Percentiles rank a stretch among this genome's conserved stretches.
phyloP scores from a whole-genome alignment of 176 grass and related monocot species.

The Guadua angustifolia region DNA sequence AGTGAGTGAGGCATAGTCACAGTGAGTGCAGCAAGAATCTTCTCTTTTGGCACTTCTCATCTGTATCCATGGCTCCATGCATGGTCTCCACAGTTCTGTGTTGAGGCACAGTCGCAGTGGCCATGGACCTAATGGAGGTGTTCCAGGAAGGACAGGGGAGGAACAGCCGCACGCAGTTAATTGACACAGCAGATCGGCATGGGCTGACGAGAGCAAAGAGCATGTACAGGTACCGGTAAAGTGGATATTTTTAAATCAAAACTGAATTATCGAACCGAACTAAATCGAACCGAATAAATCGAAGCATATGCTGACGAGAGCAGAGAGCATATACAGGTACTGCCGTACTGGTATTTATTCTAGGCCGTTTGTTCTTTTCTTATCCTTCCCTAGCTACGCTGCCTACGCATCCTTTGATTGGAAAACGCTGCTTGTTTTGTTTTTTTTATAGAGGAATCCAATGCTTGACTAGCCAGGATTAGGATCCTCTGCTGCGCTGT shows the following conservation, averaged over 20 bases:
- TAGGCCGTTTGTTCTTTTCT: conserved; percentile 35
- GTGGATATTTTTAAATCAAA: too few species aligned
- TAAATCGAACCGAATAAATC: too few species aligned
- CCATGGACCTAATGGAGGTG: background rate
- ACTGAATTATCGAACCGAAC: too few species aligned
- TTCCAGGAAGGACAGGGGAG: background rate
- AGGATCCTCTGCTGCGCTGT: conserved; percentile 30
- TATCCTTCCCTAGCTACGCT: background rate
- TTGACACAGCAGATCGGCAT: conserved; percentile 33
- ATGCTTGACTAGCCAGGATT: conserved; percentile 15
- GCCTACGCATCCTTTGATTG: background rate
- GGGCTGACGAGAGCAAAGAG: conserved; percentile 18
- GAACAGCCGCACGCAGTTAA: conserved; percentile 7
- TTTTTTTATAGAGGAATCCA: conserved; percentile 47
- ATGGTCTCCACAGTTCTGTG: background rate
- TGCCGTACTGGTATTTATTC: conserved; percentile 27
- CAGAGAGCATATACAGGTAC: background rate
- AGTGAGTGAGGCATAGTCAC: background rate
- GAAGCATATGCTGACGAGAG: conserved; percentile 23
- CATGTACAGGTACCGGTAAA: background rate
- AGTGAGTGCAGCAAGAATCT: conserved; percentile 31
- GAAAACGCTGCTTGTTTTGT: background rate
- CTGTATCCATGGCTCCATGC: background rate
- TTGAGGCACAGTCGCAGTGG: background rate
- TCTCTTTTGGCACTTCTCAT: conserved; percentile 47